These are phyloP conservation scores for Omphalotus guepiniiformis DNA, from an alignment of 768 basidiomycete genomes.

Conservation along the genomic window DNA sequence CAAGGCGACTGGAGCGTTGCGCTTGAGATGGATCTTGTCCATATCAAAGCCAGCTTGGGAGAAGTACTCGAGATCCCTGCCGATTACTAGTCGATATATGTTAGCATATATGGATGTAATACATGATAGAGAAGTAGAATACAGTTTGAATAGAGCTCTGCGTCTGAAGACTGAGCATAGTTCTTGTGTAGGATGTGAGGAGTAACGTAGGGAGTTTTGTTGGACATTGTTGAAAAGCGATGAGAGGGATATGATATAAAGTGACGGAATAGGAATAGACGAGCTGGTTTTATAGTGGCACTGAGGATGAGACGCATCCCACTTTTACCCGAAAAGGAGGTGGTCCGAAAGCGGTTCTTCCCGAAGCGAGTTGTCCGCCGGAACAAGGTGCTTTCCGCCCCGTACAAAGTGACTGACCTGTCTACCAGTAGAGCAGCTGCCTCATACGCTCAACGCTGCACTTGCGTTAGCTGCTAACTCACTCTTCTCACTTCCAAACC, in stretches of 20 bases:
- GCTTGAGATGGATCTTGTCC: conserved; percentile 93
- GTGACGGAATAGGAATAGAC: conserved; percentile 11
- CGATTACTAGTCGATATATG: conserved; percentile 60
- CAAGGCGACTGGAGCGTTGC: conserved; percentile 84
- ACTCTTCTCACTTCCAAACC: no score
- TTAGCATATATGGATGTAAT: background rate
- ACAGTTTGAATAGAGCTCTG: conserved; percentile 58
- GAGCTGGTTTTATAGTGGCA: conserved; percentile 27
- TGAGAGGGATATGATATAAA: conserved; percentile 19
- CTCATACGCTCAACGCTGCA: no score
- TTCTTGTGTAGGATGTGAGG: conserved; percentile 86
- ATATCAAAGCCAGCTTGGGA: conserved; percentile 99
- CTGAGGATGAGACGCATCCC: conserved; percentile 29
- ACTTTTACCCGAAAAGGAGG: conserved; percentile 28
- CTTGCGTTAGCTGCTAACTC: no score
- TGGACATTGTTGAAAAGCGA: conserved; percentile 56
- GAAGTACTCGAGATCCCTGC: conserved; percentile 93
- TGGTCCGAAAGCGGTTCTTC: conserved; percentile 13
- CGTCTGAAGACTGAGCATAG: conserved; percentile 73
- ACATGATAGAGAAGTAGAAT: conserved; percentile 21
- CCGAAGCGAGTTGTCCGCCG: conserved; percentile 6
- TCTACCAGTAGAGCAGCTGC: no score
- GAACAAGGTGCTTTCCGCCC: conserved; percentile 11
- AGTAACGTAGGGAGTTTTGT: conserved; percentile 78
- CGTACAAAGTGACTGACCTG: background rate